A percentile compares a stretch with the other conserved stretches of the same genome.
Conservation (phyloP, 176 grass and related monocot species). For the Pharus latifolius region DNA sequence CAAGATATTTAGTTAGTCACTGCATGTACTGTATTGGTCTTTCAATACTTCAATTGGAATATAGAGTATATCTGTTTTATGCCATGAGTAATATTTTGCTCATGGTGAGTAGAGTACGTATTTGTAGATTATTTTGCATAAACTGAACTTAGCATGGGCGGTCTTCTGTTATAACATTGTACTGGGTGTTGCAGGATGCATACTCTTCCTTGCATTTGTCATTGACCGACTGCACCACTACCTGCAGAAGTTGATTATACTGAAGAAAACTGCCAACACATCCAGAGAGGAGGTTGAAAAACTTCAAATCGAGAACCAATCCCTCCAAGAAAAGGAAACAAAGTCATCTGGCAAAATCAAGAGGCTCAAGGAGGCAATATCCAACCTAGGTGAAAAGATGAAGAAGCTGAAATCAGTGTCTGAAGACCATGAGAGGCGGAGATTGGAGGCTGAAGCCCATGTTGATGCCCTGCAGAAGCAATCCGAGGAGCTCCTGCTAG, state of each 20-base stretch:
- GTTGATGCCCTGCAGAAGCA: conserved; percentile 44
- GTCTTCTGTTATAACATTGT: background rate
- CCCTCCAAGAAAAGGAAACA: conserved; percentile 24
- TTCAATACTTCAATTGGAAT: background rate
- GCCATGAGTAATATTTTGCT: background rate
- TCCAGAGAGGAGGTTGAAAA: conserved; percentile 51
- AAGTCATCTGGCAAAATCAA: conserved; percentile 17
- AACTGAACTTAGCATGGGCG: background rate
- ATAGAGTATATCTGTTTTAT: too few relatives aligned
- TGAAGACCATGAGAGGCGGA: conserved; percentile 27
- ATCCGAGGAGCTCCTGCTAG: conserved; percentile 43
- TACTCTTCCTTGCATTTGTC: conserved; percentile 48
- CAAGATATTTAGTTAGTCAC: background rate
- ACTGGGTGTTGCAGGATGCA: conserved; percentile 30
- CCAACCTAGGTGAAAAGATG: conserved; percentile 31
- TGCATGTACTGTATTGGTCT: background rate
- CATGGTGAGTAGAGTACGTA: background rate
- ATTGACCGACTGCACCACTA: conserved; percentile 52
- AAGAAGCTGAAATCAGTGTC: conserved; percentile 34
- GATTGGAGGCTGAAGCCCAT: conserved; percentile 35
- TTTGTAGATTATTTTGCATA: background rate
- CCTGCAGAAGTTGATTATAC: conserved; percentile 25
- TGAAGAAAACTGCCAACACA: conserved; percentile 27
- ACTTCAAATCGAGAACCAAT: conserved; percentile 25
- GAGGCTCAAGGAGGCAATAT: conserved; percentile 24